Base-by-base conservation (phyloP, 106 monocot genomes). In the Amphibolis antarctica region DNA sequence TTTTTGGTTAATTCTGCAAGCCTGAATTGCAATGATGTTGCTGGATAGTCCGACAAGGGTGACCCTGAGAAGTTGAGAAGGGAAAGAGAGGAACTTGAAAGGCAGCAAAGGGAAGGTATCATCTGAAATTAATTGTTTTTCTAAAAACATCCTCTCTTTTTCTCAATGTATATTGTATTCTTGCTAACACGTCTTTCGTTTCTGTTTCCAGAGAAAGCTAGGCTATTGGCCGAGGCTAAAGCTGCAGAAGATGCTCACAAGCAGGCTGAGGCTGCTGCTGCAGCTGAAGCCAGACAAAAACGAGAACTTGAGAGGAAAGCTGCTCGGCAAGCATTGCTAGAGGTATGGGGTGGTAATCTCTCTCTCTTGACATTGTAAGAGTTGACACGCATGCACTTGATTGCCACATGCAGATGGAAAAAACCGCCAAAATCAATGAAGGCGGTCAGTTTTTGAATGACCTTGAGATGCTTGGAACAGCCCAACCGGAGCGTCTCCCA, bases 401-500 rank as follows among this genome's bases (percentile, higher is more conserved):
- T 56, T 19, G 24, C 31, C 19, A 11, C 45, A 1, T 76, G 29
- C 76, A 94, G 94, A 86, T 94, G 77, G 94, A 94, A 66, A 89
- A 82, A 61, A 89, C 94, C 0, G 94, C 86, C 62, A 89, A 94
- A 20, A 89, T 94, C 28, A 77, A 94, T 43, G 89, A 83, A 51
- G 84, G 76, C 57, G 77, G 70, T 67, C 55, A 76, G 53, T 75
- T 81, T 56, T 54, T 86, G 43, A 83, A 77, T 74, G 93, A 85
- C 26, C 70, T 89, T 18, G 86, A 94, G 73, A 85, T 92, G 78
- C 80, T 92, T 11, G 60, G 78, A 63, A 65, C 76, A 44, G 79
- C 49, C n/a, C 70, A 71, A 7, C 65, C 27, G 15, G 74, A 78
- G 11, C 77, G 80, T 61, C 15, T 74, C 22, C 76, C 68, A 13